Conservation (phyloP, 2,329 filamentous ascomycete genomes). For the Zasmidium cellare region DNA sequence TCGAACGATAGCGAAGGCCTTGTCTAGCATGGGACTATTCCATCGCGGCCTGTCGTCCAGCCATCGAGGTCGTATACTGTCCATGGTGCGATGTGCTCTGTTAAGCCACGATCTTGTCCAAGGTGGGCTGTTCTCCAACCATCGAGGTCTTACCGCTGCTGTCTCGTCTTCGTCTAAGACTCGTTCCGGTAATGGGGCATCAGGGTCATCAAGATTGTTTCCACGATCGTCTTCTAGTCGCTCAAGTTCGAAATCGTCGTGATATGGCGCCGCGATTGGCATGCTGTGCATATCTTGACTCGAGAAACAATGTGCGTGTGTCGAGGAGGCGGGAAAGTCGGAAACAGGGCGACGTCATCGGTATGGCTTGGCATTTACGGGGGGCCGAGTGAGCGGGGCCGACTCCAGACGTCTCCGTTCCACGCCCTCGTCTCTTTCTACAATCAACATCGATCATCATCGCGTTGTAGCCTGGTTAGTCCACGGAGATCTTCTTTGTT, state of each 20-base stretch:
- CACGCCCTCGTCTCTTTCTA: too few relatives aligned
- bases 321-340: neutral
- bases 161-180: neutral
- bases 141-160: conserved; percentile 8
- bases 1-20: conserved; percentile 2
- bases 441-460: too few relatives aligned
- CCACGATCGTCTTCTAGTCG: conserved; percentile 14
- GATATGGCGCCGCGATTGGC: conserved; percentile 9
- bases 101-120: conserved; percentile 14
- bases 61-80: conserved; percentile 16
- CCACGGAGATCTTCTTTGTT: too few relatives aligned
- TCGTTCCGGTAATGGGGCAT: conserved; percentile 13
- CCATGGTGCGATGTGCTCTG: conserved; percentile 15
- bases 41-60: conserved; percentile 6
- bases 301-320: neutral
- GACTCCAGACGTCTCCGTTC: too few relatives aligned
- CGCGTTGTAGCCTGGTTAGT: too few relatives aligned
- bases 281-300: neutral
- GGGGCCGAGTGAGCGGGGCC: too few relatives aligned
- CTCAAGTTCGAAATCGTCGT: conserved; percentile 19
- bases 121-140: conserved; percentile 13
- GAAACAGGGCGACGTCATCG: neutral
- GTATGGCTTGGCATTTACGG: too few relatives aligned
- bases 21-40: conserved; percentile 7
- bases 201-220: conserved; percentile 15